Percentiles rank a stretch among this genome's conserved stretches.
Conservation (phyloP, 177 flowering plant genomes). For the Vitis hybrid region DNA sequence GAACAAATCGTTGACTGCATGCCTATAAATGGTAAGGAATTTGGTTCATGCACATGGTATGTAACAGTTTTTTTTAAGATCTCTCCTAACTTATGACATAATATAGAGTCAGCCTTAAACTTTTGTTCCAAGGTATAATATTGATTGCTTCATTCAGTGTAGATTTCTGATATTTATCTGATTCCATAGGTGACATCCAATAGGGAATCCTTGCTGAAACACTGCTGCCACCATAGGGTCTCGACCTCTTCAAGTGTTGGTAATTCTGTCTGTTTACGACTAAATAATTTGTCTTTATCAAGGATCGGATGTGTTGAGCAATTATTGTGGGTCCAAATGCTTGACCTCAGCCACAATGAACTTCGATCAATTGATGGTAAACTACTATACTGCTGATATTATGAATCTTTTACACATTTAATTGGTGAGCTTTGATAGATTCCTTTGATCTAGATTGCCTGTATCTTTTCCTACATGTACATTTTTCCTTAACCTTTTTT, state of each 20-base stretch:
- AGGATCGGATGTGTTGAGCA: conserved; percentile 67
- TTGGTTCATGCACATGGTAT: too few species aligned
- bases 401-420: background rate
- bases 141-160: background rate
- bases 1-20: too few species aligned
- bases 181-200: conserved; percentile 58
- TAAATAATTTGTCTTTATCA: conserved; percentile 66
- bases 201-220: conserved; percentile 46
- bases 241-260: conserved; percentile 14
- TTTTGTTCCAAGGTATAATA: background rate
- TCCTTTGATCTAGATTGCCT: background rate
- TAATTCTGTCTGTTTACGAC: conserved; percentile 42
- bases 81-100: background rate
- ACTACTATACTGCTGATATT: background rate
- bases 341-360: conserved; percentile 89
- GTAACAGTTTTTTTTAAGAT: background rate
- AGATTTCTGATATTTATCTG: background rate
- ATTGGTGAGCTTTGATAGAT: background rate
- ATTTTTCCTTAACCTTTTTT: background rate
- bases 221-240: conserved; percentile 41
- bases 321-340: conserved; percentile 82
- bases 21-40: too few species aligned
- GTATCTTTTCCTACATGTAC: background rate
- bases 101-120: background rate
- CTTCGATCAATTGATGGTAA: conserved; percentile 81